These are phyloP conservation scores for Euphorbia lathyris DNA, from an alignment of 345 rosid species.

Conservation along the genomic window DNA sequence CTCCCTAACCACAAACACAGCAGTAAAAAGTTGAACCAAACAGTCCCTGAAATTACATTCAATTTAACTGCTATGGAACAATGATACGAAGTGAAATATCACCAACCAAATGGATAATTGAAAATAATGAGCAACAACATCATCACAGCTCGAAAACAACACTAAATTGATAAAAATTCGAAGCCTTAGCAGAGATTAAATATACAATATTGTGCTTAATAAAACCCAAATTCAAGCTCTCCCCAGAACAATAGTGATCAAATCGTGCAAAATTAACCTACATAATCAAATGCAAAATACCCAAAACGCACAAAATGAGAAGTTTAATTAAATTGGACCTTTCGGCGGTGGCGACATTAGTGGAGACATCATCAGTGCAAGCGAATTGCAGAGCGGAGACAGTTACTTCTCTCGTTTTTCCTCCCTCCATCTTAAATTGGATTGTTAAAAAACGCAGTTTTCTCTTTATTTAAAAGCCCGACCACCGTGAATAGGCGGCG, in stretches of 20 bases:
- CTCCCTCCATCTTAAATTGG: slow-evolving; percentile 27
- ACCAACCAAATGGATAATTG: too few relatives aligned
- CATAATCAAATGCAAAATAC: background rate
- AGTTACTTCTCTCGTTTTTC: slow-evolving; percentile 41
- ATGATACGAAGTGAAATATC: background rate
- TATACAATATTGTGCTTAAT: background rate
- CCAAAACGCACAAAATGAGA: background rate
- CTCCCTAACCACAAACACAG: too few relatives aligned
- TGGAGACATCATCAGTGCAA: slow-evolving; percentile 73
- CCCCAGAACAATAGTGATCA: background rate
- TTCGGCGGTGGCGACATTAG: slow-evolving; percentile 69
- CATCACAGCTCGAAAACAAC: background rate
- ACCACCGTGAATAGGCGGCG: background rate
- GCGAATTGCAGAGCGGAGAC: slow-evolving; percentile 80
- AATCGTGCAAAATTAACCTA: background rate
- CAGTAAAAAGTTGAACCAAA: too few relatives aligned
- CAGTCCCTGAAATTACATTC: too few relatives aligned
- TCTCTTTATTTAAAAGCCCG: background rate
- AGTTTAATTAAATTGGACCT: slow-evolving; percentile 35
- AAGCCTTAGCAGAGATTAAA: background rate
- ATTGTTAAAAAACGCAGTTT: background rate
- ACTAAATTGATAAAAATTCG: too few relatives aligned
- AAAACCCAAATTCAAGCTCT: background rate
- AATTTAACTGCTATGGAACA: background rate
- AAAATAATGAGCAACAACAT: background rate